A percentile compares a stretch with the other conserved stretches of the same genome.
These are phyloP conservation scores for Liquidambar formosana DNA, from an alignment of 164 flowering plant genomes.

Conservation along the genomic window DNA sequence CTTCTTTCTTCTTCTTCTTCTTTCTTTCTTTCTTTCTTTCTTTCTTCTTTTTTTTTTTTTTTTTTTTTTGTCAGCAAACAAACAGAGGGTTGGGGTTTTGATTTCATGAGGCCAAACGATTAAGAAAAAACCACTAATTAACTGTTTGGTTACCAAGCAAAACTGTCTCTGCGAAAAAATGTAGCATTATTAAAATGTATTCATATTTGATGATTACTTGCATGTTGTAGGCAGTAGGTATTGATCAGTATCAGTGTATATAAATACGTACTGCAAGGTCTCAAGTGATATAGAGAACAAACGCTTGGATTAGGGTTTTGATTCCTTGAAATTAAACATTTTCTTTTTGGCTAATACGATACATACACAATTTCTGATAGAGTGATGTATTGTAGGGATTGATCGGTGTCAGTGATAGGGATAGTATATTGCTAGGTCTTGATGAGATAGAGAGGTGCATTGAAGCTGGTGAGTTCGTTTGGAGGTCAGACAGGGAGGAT, in stretches of 20 bases:
- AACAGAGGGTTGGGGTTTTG: not conserved
- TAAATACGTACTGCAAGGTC: no score
- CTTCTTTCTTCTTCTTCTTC: no score
- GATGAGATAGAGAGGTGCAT: constrained; percentile 75
- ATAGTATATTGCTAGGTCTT: constrained; percentile 71
- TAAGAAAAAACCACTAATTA: not conserved
- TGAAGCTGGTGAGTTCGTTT: constrained; percentile 74
- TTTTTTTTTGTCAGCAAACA: no score
- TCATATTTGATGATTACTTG: no score
- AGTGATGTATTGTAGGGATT: constrained; percentile 48
- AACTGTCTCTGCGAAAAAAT: not conserved
- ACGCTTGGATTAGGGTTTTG: not conserved
- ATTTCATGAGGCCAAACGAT: no score
- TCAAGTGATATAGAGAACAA: no score
- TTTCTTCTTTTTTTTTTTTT: no score
- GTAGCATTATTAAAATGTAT: not conserved
- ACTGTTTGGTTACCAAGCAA: not conserved
- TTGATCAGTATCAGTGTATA: not conserved
- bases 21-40: no score
- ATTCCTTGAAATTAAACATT: not conserved
- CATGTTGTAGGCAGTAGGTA: no score
- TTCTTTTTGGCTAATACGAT: not conserved
- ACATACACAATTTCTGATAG: not conserved
- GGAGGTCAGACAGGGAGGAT: constrained; percentile 97
- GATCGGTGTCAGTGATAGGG: constrained; percentile 63